phyloP scores from a whole-genome alignment of 306 rosid genomes.

The Senna siamea region DNA sequence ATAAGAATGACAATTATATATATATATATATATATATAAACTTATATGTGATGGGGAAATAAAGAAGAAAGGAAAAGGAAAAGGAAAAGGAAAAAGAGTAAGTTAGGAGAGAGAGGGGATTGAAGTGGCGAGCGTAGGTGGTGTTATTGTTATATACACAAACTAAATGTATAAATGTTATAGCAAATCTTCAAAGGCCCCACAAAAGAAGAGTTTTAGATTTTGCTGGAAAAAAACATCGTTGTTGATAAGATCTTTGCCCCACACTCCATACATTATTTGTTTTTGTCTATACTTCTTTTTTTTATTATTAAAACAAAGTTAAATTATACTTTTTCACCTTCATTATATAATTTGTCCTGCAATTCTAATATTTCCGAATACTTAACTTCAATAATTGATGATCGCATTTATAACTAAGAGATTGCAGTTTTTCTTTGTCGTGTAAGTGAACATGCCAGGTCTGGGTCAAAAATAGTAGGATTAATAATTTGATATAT shows the following conservation, averaged over 20 bases:
- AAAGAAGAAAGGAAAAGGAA: conserved; percentile 12
- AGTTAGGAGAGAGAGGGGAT: no score
- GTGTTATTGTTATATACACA: conserved; percentile 47
- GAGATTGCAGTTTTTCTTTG: no score
- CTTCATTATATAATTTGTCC: no score
- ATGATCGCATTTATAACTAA: no score
- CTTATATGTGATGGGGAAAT: neutral
- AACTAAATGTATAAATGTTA: conserved; percentile 31
- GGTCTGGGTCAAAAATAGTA: no score
- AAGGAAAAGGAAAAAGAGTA: neutral
- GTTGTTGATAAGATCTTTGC: conserved; percentile 72
- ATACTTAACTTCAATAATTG: no score
- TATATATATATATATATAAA: no score
- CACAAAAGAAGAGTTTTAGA: conserved; percentile 72
- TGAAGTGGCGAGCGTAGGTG: conserved; percentile 27
- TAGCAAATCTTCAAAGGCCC: conserved; percentile 81
- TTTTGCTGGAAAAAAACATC: conserved; percentile 65
- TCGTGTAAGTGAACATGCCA: no score
- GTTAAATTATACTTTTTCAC: no score
- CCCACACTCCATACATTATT: conserved; percentile 45
- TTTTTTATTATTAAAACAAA: neutral
- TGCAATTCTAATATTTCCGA: no score
- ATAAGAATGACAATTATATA: no score
- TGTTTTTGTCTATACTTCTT: conserved; percentile 40
- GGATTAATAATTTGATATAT: no score